Base-by-base conservation (phyloP, 192 early-diverging fungal genomes). In the Linnemannia elongata region DNA sequence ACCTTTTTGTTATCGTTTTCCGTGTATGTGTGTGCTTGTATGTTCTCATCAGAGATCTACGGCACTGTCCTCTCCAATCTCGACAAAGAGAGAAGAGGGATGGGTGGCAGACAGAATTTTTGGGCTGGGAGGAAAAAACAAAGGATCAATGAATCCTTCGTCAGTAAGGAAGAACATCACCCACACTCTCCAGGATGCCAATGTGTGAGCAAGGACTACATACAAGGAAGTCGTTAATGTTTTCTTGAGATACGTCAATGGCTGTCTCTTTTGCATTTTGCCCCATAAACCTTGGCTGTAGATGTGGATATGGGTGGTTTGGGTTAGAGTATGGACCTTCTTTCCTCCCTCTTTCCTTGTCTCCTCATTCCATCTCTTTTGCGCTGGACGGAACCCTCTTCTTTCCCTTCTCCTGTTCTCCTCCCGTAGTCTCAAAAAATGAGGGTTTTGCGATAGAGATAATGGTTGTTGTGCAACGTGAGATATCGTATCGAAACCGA, bases 381-480 rank as follows among this genome's bases (percentile, higher is more conserved):
- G 13, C 9, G n/a, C 1, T n/a, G 15, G 18, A 20, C 49, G 49
- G 20, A 52, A 52, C 20, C 44, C 13, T 45, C 49, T 18, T 52
- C 55, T 8, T 27, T 57, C 22, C 55, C 55, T 18, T 9, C 24
- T 27, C n/a, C n/a, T 57, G 0, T 22, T 57, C 24, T n/a, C 15
- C 55, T 9, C 8, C 24, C 24, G 6, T 63, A 30, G 30, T 66
- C 30, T 15, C 60, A 66, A 66, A 66, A 66, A 33, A 66, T 15
- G 60, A 66, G 27, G 27, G 60, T 22, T 20, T 52, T 52, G 49
- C 49, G 49, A 52, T 4, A 52, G 20, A 52, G 49, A 52, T 33
- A 12, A 9, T 66, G n/a, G 60, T 66, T 66, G 60, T 66, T 66
- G 60, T 66, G 30, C 60, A 66, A 66, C 60, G 12, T 66, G 60